Percentiles rank a stretch among this genome's conserved stretches.
phyloP scores from a whole-genome alignment of 148 eudicot genomes.

The Talinum fruticosum region DNA sequence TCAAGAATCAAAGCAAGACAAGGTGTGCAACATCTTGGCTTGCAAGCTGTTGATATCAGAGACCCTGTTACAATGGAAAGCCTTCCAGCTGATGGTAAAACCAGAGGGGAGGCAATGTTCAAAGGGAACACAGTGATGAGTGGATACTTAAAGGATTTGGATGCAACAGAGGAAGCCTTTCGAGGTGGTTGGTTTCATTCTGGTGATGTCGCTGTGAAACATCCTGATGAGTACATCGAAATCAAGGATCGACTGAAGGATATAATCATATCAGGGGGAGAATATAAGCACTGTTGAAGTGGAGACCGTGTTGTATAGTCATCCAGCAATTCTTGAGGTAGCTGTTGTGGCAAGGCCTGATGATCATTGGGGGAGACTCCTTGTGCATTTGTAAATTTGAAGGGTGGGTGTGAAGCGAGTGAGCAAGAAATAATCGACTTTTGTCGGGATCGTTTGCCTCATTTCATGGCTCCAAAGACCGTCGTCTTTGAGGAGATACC shows the following conservation, averaged over 20 bases:
- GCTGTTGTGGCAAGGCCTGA: constrained; percentile 70
- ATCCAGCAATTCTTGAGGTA: constrained; percentile 59
- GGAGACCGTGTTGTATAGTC: constrained; percentile 51
- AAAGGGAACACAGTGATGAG: constrained; percentile 71
- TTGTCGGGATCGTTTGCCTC: constrained; percentile 41
- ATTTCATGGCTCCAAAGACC: constrained; percentile 47
- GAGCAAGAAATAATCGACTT: constrained; percentile 42
- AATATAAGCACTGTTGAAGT: constrained; percentile 67
- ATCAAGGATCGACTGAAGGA: constrained; percentile 62
- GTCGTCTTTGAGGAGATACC: constrained; percentile 57
- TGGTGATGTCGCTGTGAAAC: constrained; percentile 60
- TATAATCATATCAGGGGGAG: constrained; percentile 65
- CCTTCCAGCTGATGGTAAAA: constrained; percentile 45
- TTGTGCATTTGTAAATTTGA: constrained; percentile 61
- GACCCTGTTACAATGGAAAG: constrained; percentile 52
- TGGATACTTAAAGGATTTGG: constrained; percentile 50
- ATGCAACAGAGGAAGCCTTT: constrained; percentile 49
- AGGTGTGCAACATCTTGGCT: constrained; percentile 51
- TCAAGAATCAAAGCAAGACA: constrained; percentile 50
- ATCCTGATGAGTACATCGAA: constrained; percentile 51
- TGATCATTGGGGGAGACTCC: constrained; percentile 73
- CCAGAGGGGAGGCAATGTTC: constrained; percentile 62
- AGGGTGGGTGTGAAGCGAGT: constrained; percentile 33
- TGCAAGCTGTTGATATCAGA: constrained; percentile 53
- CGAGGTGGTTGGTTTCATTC: constrained; percentile 58